These are phyloP conservation scores for Tolypocladium pustulatum DNA, from an alignment of 2,329 filamentous ascomycete species.

Conservation along the genomic window DNA sequence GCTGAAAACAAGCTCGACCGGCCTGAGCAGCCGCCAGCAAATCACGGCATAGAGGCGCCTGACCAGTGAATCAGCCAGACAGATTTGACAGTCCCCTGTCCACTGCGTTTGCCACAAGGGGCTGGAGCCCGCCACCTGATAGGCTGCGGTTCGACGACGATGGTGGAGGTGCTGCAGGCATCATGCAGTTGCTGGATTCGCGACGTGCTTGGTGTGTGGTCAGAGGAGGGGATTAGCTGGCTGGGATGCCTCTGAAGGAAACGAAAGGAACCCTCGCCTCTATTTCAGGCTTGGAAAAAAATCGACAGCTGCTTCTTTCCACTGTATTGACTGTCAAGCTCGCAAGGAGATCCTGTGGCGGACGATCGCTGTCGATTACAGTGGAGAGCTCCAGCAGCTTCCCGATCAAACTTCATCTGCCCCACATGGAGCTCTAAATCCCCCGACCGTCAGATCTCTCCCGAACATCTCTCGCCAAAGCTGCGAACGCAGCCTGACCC, in stretches of 20 bases:
- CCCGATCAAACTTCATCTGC: neutral
- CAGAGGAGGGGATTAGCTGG: neutral
- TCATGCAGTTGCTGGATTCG: neutral
- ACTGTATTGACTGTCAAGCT: neutral
- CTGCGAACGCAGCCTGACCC: neutral
- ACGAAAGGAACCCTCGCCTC: neutral
- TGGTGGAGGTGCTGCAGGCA: neutral
- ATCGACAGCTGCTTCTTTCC: no score
- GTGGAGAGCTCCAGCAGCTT: neutral
- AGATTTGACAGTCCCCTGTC: neutral
- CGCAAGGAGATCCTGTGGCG: neutral
- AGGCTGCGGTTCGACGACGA: neutral
- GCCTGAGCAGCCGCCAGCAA: neutral
- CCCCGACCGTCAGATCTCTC: neutral
- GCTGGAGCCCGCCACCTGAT: neutral
- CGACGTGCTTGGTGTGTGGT: neutral
- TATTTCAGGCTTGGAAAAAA: no score
- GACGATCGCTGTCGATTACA: neutral
- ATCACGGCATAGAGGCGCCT: neutral
- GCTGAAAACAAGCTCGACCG: neutral
- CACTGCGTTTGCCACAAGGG: neutral
- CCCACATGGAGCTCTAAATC: neutral
- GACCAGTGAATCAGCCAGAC: neutral
- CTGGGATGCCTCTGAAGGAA: neutral
- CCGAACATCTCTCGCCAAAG: neutral